Conservation (phyloP, 2,329 filamentous ascomycete genomes). For the Coniosporium tulheliwenetii region DNA sequence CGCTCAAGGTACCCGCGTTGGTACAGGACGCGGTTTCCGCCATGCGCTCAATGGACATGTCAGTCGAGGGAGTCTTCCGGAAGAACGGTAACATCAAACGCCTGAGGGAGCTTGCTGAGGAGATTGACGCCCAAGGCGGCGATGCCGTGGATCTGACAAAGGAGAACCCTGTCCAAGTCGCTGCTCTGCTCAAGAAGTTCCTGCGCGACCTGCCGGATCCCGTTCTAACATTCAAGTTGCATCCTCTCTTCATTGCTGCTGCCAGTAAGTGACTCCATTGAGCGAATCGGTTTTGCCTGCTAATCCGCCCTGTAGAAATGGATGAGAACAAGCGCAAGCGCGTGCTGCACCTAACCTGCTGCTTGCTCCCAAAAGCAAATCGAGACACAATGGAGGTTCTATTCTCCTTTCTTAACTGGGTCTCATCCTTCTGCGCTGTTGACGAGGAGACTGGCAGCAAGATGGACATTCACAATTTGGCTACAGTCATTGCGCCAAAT, state of each 20-base stretch:
- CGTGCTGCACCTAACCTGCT: slow-evolving; percentile 80
- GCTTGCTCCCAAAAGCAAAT: slow-evolving; percentile 80
- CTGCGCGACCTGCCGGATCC: slow-evolving; percentile 88
- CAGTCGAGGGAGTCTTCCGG: slow-evolving; percentile 93
- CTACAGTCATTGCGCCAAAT: slow-evolving; percentile 94
- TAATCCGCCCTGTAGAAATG: slow-evolving; percentile 40
- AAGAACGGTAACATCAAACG: slow-evolving; percentile 99
- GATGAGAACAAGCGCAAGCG: slow-evolving; percentile 72
- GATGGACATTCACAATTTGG: slow-evolving; percentile 97
- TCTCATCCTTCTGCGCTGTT: slow-evolving; percentile 89
- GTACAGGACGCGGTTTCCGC: slow-evolving; percentile 89
- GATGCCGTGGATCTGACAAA: slow-evolving; percentile 74
- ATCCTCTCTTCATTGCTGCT: slow-evolving; percentile 76
- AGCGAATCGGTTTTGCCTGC: slow-evolving; percentile 2
- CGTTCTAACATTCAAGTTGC: slow-evolving; percentile 85
- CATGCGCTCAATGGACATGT: slow-evolving; percentile 98
- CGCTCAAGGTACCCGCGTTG: slow-evolving; percentile 78
- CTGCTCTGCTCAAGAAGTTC: slow-evolving; percentile 88
- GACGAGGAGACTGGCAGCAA: slow-evolving; percentile 96
- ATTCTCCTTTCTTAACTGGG: slow-evolving; percentile 95
- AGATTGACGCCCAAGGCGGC: slow-evolving; percentile 73
- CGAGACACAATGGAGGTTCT: slow-evolving; percentile 89
- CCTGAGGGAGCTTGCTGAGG: slow-evolving; percentile 68
- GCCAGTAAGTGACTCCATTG: slow-evolving; percentile 42
- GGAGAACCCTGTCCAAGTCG: slow-evolving; percentile 85